Base-by-base conservation (phyloP, 306 rosid species). In the Medicago ruthenica region DNA sequence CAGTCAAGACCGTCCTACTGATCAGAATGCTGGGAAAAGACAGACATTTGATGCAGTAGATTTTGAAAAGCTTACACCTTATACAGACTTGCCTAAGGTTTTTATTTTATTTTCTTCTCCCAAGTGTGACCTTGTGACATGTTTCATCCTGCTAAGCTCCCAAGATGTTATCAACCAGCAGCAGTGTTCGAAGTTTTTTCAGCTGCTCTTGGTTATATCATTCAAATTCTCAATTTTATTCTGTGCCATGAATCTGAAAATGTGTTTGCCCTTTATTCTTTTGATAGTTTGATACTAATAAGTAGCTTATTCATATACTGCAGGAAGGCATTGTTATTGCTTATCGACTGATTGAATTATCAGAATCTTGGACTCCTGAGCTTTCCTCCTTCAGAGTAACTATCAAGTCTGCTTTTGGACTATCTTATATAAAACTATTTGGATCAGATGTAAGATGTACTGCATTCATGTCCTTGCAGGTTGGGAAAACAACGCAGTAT, bases 301-400 rank as follows among this genome's bases (percentile, higher is more conserved):
- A 81, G 17, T 58, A 20, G 17, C 53, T 59, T 75, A 16, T 76
- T 76, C 61, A 45, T 80, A 67, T 59, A 48, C 73, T 79, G 79
- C 91, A 96, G 98, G 85, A 78, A 79, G 98, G 91, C 70, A 89
- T 89, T 76, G 75, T 82, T 75, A 80, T 96, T 81, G 98, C 97
- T 3, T 96, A 96, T 86, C 88, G 93, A 44, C 86, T 96, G 86
- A 74, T 96, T 70, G 99, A 96, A 74, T 81, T 96, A 78, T 87
- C 99, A 80, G 44, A 83, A n/a, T 83, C 96, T 62, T 92, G 97
- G 98, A 87, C 97, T 21, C 98, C 99, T 4, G 98, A 92, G 86
- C 63, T 90, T 15, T 90, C 93, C 79, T 77, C 97, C 79, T 92
- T 85, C 83, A 91, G 99, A 73, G 99, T 96, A 90, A 37, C 34